These are phyloP conservation scores for Termitomyces sp. DNA, from an alignment of 768 basidiomycete species.

Conservation along the genomic window DNA sequence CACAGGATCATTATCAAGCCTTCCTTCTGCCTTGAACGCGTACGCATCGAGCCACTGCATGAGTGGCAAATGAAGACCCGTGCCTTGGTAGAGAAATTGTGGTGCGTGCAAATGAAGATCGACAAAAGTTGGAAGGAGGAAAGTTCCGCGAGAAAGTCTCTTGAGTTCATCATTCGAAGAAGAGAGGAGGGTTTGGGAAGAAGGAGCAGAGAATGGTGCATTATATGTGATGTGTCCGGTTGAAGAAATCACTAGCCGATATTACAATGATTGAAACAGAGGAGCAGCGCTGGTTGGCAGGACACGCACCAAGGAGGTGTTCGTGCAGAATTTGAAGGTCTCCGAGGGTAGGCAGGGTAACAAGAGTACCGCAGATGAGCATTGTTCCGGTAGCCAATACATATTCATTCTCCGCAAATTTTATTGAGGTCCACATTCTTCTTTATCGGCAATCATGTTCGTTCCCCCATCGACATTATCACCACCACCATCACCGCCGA, in stretches of 20 bases:
- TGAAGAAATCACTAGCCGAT: neutral
- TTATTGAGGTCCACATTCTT: too few relatives aligned
- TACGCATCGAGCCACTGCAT: slow-evolving; percentile 84
- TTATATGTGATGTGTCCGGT: slow-evolving; percentile 50
- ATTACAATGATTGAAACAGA: neutral
- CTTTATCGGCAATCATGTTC: too few relatives aligned
- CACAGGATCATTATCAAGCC: slow-evolving; percentile 53
- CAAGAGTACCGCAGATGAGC: slow-evolving; percentile 46
- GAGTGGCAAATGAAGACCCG: slow-evolving; percentile 76
- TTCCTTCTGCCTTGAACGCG: slow-evolving; percentile 77
- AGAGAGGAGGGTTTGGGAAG: slow-evolving; percentile 29
- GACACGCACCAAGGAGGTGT: slow-evolving; percentile 43
- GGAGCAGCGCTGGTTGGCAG: neutral
- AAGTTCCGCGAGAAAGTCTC: slow-evolving; percentile 44
- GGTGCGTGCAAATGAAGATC: slow-evolving; percentile 88
- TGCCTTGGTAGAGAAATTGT: slow-evolving; percentile 86
- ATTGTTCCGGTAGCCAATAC: too few relatives aligned
- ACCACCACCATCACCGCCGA: too few relatives aligned
- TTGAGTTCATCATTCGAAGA: slow-evolving; percentile 15
- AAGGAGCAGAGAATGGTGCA: slow-evolving; percentile 27
- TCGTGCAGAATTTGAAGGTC: slow-evolving; percentile 51
- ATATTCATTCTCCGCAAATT: too few relatives aligned
- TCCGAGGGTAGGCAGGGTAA: slow-evolving; percentile 51
- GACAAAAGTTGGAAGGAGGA: slow-evolving; percentile 74
- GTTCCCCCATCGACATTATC: too few relatives aligned